A percentile compares a stretch with the other conserved stretches of the same genome.
phyloP scores from a whole-genome alignment of 441 rosid species.

The Corymbia calophylla region DNA sequence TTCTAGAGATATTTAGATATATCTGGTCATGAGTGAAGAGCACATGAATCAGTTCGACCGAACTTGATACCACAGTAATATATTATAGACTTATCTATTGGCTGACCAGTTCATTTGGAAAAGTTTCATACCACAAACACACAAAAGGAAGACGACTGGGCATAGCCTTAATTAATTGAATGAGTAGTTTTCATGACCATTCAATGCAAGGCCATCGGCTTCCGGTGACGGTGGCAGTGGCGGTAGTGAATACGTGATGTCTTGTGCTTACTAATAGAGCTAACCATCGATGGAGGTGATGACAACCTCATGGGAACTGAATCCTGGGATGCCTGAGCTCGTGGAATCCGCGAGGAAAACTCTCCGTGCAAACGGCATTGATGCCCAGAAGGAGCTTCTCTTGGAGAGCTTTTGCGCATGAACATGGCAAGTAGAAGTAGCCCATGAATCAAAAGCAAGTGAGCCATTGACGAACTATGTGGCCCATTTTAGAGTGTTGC shows the following conservation, averaged over 20 bases:
- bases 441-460: neutral
- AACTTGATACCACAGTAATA: neutral
- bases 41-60: neutral
- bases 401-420: neutral
- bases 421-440: neutral
- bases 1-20: too few relatives aligned
- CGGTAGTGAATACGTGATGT: neutral
- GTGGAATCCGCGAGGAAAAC: neutral
- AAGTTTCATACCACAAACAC: neutral
- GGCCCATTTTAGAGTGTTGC: neutral
- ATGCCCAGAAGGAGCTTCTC: neutral
- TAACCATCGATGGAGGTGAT: rapidly evolving
- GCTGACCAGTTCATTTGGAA: neutral
- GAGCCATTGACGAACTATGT: neutral
- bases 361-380: neutral
- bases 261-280: neutral
- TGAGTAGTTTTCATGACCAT: neutral
- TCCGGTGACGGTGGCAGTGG: neutral
- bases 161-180: neutral
- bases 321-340: too few relatives aligned
- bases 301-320: neutral
- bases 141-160: neutral
- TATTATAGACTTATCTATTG: neutral
- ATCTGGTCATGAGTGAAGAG: neutral
- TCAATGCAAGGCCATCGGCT: neutral